Conservation (phyloP, 2,329 filamentous ascomycete genomes). For the Colletotrichum gloeosporioides region DNA sequence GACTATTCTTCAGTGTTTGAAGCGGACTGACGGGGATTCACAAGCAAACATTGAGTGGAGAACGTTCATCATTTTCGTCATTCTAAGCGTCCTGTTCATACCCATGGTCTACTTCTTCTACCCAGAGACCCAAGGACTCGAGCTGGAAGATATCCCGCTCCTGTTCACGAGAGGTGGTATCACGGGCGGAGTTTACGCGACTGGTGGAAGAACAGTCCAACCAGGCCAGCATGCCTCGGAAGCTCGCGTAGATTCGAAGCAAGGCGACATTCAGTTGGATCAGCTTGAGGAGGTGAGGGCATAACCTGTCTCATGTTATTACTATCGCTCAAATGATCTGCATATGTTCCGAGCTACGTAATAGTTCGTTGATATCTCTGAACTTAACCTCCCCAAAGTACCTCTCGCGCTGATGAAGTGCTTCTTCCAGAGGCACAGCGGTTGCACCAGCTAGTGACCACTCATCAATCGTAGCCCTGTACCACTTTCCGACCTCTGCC, state of each 20-base stretch:
- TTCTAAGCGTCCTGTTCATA: conserved; percentile 40
- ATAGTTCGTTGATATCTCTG: neutral
- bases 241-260: neutral
- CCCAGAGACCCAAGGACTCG: conserved; percentile 28
- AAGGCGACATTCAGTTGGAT: neutral
- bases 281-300: neutral
- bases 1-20: neutral
- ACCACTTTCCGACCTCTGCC: neutral
- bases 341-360: neutral
- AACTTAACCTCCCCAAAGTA: neutral
- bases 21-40: neutral
- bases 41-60: neutral
- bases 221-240: neutral
- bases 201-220: neutral
- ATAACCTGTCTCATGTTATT: neutral
- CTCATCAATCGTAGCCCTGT: neutral
- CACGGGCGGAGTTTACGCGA: neutral
- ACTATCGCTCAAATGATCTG: neutral
- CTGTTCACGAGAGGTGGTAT: conserved; percentile 16
- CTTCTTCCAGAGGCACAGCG: neutral
- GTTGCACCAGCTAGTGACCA: neutral
- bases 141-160: conserved; percentile 31
- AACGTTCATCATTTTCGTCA: conserved; percentile 33
- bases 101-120: conserved; percentile 32
- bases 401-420: neutral